Evolutionary conservation across 306 rosid genomes (phyloP).

Genomic region (Prunus armeniaca): DNA sequence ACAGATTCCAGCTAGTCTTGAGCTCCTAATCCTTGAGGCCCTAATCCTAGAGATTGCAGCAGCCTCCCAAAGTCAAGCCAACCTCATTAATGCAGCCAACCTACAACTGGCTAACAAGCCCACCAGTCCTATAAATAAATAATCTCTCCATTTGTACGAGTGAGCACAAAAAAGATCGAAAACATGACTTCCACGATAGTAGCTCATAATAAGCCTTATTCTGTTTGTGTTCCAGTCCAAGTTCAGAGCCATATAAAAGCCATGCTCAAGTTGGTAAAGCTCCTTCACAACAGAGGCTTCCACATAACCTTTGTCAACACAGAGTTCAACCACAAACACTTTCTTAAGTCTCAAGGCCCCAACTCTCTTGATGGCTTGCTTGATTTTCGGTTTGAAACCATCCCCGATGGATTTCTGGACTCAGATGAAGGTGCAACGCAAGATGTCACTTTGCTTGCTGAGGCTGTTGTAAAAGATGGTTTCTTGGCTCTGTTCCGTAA

Average conservation of each 20-base stretch:
- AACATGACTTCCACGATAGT: neutral
- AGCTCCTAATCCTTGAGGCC: no score
- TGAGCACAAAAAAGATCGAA: neutral
- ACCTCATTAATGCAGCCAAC: no score
- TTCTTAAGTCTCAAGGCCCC: conserved; percentile 10
- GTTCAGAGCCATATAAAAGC: conserved; percentile 12
- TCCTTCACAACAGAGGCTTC: conserved; percentile 9
- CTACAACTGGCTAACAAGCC: no score
- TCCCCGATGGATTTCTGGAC: conserved; percentile 1
- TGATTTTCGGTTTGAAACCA: neutral
- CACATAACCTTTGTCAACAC: conserved; percentile 19
- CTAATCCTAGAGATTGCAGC: no score
- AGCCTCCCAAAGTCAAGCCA: no score
- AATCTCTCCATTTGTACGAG: neutral
- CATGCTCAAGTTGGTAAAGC: conserved; percentile 1
- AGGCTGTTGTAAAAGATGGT: neutral
- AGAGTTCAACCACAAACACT: conserved; percentile 16
- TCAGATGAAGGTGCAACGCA: neutral
- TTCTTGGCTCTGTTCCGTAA: neutral
- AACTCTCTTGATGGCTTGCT: conserved; percentile 7
- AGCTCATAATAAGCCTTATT: neutral
- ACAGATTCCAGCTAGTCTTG: no score
- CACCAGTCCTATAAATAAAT: neutral
- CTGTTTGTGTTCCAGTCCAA: neutral
- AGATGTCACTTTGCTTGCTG: neutral